These are phyloP conservation scores for Yarrowia alimentaria DNA, from an alignment of 805 yeast species.

Conservation along the genomic window DNA sequence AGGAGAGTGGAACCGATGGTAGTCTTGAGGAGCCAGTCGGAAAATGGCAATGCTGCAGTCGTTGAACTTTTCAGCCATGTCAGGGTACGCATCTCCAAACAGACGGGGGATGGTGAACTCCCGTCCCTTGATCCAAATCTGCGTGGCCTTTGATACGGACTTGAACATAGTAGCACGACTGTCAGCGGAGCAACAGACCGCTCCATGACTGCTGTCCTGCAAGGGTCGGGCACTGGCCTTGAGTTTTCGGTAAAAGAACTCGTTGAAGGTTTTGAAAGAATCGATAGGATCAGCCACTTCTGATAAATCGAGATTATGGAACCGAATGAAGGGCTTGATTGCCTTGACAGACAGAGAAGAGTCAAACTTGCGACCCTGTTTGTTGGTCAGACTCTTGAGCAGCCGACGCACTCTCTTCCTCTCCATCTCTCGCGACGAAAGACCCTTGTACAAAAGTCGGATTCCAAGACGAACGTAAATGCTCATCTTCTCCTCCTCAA, in stretches of 20 bases:
- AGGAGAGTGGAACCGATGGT: conserved; percentile 89
- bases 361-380: conserved; percentile 86
- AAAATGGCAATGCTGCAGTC: conserved; percentile 72
- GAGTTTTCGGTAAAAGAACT: conserved; percentile 79
- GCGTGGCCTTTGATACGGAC: conserved; percentile 58
- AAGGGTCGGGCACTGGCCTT: conserved; percentile 68
- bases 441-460: conserved; percentile 74
- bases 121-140: conserved; percentile 86
- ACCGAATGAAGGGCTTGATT: conserved; percentile 74
- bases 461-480: conserved; percentile 86
- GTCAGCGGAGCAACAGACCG: conserved; percentile 75
- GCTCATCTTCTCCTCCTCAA: conserved; percentile 92
- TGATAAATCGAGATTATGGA: conserved; percentile 72
- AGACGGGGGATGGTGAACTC: conserved; percentile 67
- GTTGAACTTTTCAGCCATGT: conserved; percentile 43
- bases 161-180: conserved; percentile 74
- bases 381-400: conserved; percentile 62
- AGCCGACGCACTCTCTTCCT: conserved; percentile 58
- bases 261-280: conserved; percentile 71
- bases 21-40: conserved; percentile 94
- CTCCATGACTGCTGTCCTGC: conserved; percentile 54
- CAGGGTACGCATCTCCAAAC: conserved; percentile 46
- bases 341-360: conserved; percentile 60
- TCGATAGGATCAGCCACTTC: conserved; percentile 60
- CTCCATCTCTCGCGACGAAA: conserved; percentile 52